phyloP scores from a whole-genome alignment of 495 filamentous ascomycete genomes.

The Sporormia fimetaria region DNA sequence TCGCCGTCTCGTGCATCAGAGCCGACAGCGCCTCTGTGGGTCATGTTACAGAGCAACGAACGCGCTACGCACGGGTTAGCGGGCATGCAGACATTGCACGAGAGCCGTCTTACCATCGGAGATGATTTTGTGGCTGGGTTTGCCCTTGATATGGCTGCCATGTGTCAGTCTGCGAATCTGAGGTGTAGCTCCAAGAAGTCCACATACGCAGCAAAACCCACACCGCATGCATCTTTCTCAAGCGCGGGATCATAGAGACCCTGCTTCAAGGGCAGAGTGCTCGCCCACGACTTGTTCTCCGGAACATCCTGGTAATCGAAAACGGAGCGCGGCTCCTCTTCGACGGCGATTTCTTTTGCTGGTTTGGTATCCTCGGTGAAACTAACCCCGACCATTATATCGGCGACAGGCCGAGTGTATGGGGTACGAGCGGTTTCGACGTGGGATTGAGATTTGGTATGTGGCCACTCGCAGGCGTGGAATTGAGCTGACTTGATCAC shows the following conservation, averaged over 20 bases:
- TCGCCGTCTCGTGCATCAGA: slow-evolving; percentile 97
- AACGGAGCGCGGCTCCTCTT: slow-evolving; percentile 47
- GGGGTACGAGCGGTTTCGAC: not conserved
- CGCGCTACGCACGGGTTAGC: slow-evolving; percentile 46
- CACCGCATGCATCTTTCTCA: slow-evolving; percentile 99
- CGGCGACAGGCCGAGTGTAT: slow-evolving; percentile 32
- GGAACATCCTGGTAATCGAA: slow-evolving; percentile 77
- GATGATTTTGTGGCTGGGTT: slow-evolving; percentile 95
- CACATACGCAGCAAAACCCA: slow-evolving; percentile 94
- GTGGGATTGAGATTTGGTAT: no score
- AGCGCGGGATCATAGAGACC: slow-evolving; percentile 93
- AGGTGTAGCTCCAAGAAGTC: not conserved
- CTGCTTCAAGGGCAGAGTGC: slow-evolving; percentile 91
- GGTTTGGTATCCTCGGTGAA: slow-evolving; percentile 55
- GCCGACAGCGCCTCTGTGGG: slow-evolving; percentile 94
- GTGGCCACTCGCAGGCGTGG: no score
- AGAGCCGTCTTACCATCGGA: slow-evolving; percentile 73
- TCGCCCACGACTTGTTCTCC: slow-evolving; percentile 89
- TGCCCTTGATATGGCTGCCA: slow-evolving; percentile 88
- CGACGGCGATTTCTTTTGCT: slow-evolving; percentile 39
- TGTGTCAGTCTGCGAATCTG: slow-evolving; percentile 3
- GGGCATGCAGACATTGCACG: not conserved
- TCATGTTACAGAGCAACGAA: slow-evolving; percentile 98
- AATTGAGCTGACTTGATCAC: no score
- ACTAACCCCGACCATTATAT: slow-evolving; percentile 53